Base-by-base conservation (phyloP, 2,329 filamentous ascomycete genomes). In the Ceratocystis eucalypticola region DNA sequence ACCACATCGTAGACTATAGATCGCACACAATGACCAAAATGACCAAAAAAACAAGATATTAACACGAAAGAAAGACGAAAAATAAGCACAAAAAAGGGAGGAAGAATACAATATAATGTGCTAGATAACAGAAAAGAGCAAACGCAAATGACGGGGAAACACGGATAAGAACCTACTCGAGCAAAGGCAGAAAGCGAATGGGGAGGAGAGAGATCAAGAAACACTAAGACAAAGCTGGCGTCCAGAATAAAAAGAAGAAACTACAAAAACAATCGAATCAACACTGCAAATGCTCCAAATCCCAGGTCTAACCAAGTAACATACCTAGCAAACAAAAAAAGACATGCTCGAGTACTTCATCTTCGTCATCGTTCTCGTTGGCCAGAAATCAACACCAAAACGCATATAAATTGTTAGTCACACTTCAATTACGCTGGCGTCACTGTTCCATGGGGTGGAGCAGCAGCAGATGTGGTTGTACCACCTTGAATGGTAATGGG, bases 361-460 rank as follows among this genome's bases (percentile, higher is more conserved):
- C 8, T 33, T 15, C 37, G 37, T 12, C 37, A 41, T 41, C 37
- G 10, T 10, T 10, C 10, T 41, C 37, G 3, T 15, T 10, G 37
- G 37, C 37, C 25, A 57, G 22, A 12, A 25, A 33, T 12, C 25
- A 30, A 30, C 15, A 7, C 25, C 53, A 57, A 6, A 5, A 28
- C 28, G 15, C 5, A 17, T 15, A 17, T 30, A 8, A 7, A 33
- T 28, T 17, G 10, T 15, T 5, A 30, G 53, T 17, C 53, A 57
- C 22, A 30, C 12, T n/a, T 30, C n/a, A 6, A 17, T n/a, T 57
- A 57, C 22, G 53, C 53, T 15, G 28, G 53, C 25, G 53, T 57
- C 94, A 97, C 57, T 90, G 80, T 15, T 97, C 87, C 50, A 85
- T 88, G 72, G 97, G 89, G 57, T 80, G 82, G 71, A 97, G 79